These are phyloP conservation scores for Lathyrus oleraceus DNA, from an alignment of 306 rosid species.

Conservation along the genomic window DNA sequence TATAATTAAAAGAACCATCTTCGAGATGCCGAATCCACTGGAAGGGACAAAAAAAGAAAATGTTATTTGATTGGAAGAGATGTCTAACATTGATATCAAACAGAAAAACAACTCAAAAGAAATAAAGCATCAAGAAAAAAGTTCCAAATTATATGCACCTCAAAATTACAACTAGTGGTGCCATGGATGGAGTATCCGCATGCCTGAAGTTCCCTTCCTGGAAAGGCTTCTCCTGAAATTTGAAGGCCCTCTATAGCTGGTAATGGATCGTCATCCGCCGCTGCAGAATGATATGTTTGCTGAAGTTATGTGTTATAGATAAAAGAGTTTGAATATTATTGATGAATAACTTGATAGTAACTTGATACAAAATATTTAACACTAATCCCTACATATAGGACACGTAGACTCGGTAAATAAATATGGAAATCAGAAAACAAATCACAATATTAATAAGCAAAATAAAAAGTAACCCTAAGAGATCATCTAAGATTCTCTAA, in stretches of 20 bases:
- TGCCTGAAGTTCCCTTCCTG: slow-evolving; percentile 93
- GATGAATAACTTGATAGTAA: neutral
- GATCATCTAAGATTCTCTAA: neutral
- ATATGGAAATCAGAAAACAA: neutral
- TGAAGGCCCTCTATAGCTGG: slow-evolving; percentile 89
- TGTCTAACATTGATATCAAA: slow-evolving; percentile 24
- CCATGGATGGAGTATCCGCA: slow-evolving; percentile 83
- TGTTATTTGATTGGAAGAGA: slow-evolving; percentile 21
- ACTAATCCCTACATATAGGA: neutral
- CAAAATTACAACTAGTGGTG: slow-evolving; percentile 92
- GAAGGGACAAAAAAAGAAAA: slow-evolving; percentile 38
- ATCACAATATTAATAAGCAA: neutral
- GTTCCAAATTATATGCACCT: slow-evolving; percentile 56
- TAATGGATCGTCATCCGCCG: slow-evolving; percentile 93
- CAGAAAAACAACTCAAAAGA: slow-evolving; percentile 4
- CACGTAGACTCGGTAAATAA: neutral
- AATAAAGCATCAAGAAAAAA: slow-evolving; percentile 27
- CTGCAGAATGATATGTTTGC: slow-evolving; percentile 45
- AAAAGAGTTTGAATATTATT: neutral
- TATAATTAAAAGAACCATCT: slow-evolving; percentile 88
- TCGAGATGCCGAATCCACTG: slow-evolving; percentile 93
- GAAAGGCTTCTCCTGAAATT: slow-evolving; percentile 86
- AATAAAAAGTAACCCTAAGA: neutral
- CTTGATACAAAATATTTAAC: neutral
- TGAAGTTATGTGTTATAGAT: neutral